A percentile compares a stretch with the other conserved stretches of the same genome.
phyloP scores from a whole-genome alignment of 208 protist species.

The Trypanosoma melophagium region DNA sequence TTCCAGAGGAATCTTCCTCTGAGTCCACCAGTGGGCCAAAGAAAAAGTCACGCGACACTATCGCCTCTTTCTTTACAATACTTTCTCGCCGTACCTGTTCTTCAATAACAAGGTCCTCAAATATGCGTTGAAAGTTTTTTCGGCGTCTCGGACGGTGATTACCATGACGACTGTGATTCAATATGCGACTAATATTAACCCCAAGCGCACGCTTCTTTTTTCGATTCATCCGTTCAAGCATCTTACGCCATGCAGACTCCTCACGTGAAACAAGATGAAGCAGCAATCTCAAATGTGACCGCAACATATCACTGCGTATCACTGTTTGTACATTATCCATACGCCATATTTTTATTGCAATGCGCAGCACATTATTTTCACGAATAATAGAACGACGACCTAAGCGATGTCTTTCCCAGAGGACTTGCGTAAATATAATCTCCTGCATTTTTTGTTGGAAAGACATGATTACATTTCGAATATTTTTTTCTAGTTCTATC shows the following conservation, averaged over 20 bases:
- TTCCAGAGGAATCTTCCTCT: conserved; percentile 32
- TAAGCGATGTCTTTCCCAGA: conserved; percentile 37
- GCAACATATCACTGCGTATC: conserved; percentile 40
- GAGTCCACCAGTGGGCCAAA: conserved; percentile 45
- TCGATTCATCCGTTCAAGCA: conserved; percentile 37
- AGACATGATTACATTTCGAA: conserved; percentile 26
- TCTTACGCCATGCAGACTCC: conserved; percentile 40
- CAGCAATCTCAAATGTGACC: conserved; percentile 32
- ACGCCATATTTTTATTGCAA: conserved; percentile 40
- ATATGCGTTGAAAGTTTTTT: conserved; percentile 10
- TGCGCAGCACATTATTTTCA: conserved; percentile 32
- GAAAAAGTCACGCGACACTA: conserved; percentile 40
- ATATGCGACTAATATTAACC: conserved; percentile 29
- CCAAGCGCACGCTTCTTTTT: conserved; percentile 40
- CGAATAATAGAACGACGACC: conserved; percentile 41
- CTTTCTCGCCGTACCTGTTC: conserved; percentile 40
- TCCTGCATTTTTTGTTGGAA: conserved; percentile 22
- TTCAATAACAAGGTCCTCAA: conserved; percentile 29
- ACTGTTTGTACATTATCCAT: conserved; percentile 38
- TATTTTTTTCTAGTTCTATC: conserved; percentile 28
- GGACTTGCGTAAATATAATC: conserved; percentile 18
- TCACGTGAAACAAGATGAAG: conserved; percentile 32
- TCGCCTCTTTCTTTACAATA: conserved; percentile 31
- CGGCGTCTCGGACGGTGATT: neutral
- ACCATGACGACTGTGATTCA: conserved; percentile 29